Conservation (phyloP, 768 basidiomycete species). For the Collybia sordida region DNA sequence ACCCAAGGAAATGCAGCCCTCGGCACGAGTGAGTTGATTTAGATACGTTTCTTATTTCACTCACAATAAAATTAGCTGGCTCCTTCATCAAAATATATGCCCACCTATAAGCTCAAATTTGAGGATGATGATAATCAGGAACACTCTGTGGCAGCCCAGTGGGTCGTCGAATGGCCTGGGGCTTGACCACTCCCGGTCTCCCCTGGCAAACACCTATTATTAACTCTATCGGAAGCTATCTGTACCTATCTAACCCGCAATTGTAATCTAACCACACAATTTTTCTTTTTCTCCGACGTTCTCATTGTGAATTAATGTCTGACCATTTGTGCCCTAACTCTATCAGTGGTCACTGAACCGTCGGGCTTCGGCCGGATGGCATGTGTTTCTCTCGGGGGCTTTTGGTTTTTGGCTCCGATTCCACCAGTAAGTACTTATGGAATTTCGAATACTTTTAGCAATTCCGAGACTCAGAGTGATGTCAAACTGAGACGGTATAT, state of each 20-base stretch:
- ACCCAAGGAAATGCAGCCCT: slow-evolving; percentile 44
- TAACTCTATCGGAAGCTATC: slow-evolving; percentile 13
- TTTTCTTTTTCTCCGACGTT: no score
- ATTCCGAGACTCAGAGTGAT: slow-evolving; percentile 3
- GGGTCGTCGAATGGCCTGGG: slow-evolving; percentile 82
- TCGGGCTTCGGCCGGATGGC: no score
- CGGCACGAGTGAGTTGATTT: slow-evolving; percentile 29
- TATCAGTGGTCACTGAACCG: no score
- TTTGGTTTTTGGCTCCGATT: no score
- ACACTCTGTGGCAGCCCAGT: slow-evolving; percentile 71
- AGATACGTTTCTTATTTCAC: background rate
- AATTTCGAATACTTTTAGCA: background rate
- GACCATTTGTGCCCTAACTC: no score
- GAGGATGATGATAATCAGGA: slow-evolving; percentile 89
- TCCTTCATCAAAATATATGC: slow-evolving; percentile 46
- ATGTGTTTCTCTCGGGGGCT: no score
- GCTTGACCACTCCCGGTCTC: slow-evolving; percentile 14
- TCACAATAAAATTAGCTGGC: slow-evolving; percentile 20
- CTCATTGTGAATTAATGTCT: no score
- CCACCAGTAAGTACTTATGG: no score
- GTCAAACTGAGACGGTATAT: background rate
- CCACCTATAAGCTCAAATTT: slow-evolving; percentile 78
- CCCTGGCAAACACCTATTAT: slow-evolving; percentile 6
- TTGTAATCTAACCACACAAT: slow-evolving; percentile 9
- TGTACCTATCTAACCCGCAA: slow-evolving; percentile 7